Conservation (phyloP, 2,329 filamentous ascomycete species). For the Cladophialophora bantiana region DNA sequence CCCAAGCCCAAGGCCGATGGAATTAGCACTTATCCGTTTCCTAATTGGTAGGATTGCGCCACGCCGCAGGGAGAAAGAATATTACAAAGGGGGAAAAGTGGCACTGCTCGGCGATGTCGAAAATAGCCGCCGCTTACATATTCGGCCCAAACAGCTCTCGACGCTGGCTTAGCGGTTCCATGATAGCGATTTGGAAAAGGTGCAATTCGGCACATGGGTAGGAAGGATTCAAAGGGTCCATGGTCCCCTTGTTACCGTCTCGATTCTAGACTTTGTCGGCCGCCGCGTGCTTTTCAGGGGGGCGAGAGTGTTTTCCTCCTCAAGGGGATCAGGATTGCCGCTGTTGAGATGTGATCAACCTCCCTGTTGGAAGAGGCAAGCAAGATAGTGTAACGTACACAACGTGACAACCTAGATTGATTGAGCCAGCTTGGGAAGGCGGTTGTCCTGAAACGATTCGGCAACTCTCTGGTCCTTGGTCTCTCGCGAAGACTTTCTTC, state of each 20-base stretch:
- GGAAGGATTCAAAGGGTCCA: constrained; percentile 10
- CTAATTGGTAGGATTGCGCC: constrained; percentile 29
- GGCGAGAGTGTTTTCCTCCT: neutral
- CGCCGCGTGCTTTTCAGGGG: constrained; percentile 7
- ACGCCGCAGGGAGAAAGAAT: constrained; percentile 7
- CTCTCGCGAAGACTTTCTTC: neutral
- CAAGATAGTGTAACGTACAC: neutral
- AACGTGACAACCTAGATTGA: neutral
- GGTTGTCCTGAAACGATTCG: constrained; percentile 1
- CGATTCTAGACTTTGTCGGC: constrained; percentile 17
- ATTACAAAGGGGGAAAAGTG: constrained; percentile 18
- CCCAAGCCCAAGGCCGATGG: neutral
- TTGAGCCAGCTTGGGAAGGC: constrained; percentile 9
- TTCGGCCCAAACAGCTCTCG: constrained; percentile 33
- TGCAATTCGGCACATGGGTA: constrained; percentile 6
- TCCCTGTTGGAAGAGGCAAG: neutral
- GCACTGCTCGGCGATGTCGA: constrained; percentile 14
- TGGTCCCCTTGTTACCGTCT: constrained; percentile 5
- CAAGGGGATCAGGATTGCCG: neutral
- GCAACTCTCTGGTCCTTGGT: neutral
- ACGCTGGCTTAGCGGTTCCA: constrained; percentile 21
- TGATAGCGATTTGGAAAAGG: constrained; percentile 8
- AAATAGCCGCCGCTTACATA: constrained; percentile 36
- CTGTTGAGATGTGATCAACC: neutral
- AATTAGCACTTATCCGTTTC: constrained; percentile 9